Conservation (phyloP, 768 basidiomycete species). For the Boletus subcaerulescens region DNA sequence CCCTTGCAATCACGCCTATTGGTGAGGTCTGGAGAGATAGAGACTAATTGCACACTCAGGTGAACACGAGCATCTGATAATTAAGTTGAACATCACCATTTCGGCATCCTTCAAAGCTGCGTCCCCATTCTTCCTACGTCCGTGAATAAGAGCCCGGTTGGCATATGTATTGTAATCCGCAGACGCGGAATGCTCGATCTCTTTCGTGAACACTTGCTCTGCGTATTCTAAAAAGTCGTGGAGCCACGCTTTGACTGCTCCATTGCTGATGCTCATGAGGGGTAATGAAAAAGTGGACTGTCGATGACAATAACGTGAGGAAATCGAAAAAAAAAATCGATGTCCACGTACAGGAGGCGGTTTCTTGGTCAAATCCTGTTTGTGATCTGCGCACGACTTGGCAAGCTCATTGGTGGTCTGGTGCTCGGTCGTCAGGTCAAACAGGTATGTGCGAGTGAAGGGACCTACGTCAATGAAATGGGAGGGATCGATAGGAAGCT, state of each 20-base stretch:
- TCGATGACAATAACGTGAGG: not conserved
- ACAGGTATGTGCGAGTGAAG: not conserved
- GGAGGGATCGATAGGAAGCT: not conserved
- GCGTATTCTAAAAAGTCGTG: conserved; percentile 7
- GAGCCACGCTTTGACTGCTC: conserved; percentile 19
- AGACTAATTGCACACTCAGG: conserved; percentile 1
- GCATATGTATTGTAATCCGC: conserved; percentile 7
- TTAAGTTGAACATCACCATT: not conserved
- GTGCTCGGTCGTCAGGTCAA: not conserved
- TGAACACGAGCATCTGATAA: not conserved
- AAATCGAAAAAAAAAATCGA: not conserved
- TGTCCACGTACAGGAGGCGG: not conserved
- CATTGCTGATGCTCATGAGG: conserved; percentile 16
- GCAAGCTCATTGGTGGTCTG: not conserved
- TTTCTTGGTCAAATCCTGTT: conserved; percentile 1
- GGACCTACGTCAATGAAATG: conserved; percentile 2
- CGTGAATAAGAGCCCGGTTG: conserved; percentile 15
- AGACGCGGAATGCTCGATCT: conserved; percentile 1
- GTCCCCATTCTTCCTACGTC: not conserved
- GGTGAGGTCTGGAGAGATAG: conserved; percentile 7
- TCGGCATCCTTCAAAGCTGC: conserved; percentile 11
- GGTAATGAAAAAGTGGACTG: conserved; percentile 11
- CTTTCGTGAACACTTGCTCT: conserved; percentile 7
- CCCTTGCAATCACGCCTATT: conserved; percentile 16
- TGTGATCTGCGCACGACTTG: conserved; percentile 4